Base-by-base conservation (phyloP, 2,329 filamentous ascomycete species). In the Lithohypha guttulata region DNA sequence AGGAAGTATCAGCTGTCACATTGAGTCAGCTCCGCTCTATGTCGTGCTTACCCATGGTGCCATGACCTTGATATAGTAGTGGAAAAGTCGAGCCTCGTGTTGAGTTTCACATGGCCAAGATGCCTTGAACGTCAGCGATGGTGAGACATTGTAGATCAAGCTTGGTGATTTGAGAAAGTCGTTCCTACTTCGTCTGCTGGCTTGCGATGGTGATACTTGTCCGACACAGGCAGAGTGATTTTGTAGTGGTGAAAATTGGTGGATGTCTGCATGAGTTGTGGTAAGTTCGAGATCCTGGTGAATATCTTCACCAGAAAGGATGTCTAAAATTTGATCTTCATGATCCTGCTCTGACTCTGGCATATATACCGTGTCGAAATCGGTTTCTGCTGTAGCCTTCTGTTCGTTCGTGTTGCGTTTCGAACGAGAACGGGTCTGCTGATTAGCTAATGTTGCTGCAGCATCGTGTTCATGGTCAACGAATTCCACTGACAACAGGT, bases 61-160 rank as follows among this genome's bases (percentile, higher is more conserved):
- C 14, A 60, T 51, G 25, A 52, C 55, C 3, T 55, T 53, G 11
- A 60, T 59, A 23, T 59, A 61, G 13, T 48, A 46, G 20, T 57
- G 55, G 40, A 60, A 44, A 8, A 61, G 37, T 15, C 46, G 54
- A 22, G 58, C 58, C 43, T 61, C 59, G 9, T 58, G 51, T 3
- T 51, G 44, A 11, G 28, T 38, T 23, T 39, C 15, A 34, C 37
- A 39, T 13, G 33, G 44, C 44, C 44, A 46, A n/a, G 37, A 34
- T 27, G 32, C 15, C 9, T 21, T 22, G 28, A 43, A 19, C 29
- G 27, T 36, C 30, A 36, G 29, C 13, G 18, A 35, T 29, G 30
- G 40, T 11, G 40, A 44, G 11, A 39, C 28, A 9, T 25, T 23
- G 19, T 28, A 20, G 17, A 21, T 20, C 31, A 34, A 21, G 31